Conservation (phyloP, 305 asterid species). For the Plantago coronopus region DNA sequence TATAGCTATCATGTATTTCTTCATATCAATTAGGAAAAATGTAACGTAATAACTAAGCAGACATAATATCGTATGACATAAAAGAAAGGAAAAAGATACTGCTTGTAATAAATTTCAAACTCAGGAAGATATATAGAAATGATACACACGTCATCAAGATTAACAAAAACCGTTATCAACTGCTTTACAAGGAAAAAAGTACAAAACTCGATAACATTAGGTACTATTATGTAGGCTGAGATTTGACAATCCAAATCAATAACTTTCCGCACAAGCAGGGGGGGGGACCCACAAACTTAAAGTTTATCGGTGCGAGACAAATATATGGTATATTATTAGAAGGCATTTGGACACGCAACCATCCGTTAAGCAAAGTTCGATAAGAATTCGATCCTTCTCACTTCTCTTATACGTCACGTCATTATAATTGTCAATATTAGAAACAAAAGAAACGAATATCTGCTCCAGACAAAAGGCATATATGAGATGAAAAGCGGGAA, state of each 20-base stretch:
- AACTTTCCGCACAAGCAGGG: slow-evolving; percentile 1
- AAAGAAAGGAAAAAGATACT: no score
- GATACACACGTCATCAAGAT: no score
- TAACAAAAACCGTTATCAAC: no score
- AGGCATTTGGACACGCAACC: not conserved
- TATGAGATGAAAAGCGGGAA: slow-evolving; percentile 16
- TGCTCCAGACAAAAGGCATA: slow-evolving; percentile 6
- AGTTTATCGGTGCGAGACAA: no score
- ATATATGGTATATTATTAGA: no score
- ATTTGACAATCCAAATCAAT: not conserved
- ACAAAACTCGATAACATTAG: not conserved
- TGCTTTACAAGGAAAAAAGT: no score
- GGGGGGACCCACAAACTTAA: slow-evolving; percentile 18
- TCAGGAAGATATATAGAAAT: no score
- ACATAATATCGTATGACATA: no score
- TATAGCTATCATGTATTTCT: not conserved
- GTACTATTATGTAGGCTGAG: not conserved
- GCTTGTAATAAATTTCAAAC: no score
- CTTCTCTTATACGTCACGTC: not conserved
- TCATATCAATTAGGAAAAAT: no score
- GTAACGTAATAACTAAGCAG: no score
- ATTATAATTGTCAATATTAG: not conserved
- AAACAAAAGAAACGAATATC: not conserved
- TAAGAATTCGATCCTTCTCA: not conserved
- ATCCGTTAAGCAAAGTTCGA: slow-evolving; percentile 5